phyloP scores from a whole-genome alignment of 257 asterid genomes.

The Fraxinus excelsior region DNA sequence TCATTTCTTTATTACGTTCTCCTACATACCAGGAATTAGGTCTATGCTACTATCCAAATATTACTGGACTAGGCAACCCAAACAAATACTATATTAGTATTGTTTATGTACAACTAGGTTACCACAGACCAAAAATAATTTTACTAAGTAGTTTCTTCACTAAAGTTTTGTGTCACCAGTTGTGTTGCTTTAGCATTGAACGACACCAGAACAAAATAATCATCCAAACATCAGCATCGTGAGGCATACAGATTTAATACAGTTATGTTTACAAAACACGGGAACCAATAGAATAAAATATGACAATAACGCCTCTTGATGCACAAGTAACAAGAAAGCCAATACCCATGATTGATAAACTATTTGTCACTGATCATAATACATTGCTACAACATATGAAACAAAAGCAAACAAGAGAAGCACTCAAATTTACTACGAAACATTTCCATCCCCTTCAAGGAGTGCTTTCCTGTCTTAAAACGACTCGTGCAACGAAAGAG shows the following conservation, averaged over 20 bases:
- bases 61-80: background rate
- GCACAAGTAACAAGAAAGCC: background rate
- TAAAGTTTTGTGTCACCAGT: background rate
- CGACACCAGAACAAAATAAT: background rate
- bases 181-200: background rate
- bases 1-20: background rate
- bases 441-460: conserved; percentile 12
- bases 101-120: background rate
- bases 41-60: background rate
- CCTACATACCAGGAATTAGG: background rate
- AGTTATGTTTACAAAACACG: background rate
- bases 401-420: background rate
- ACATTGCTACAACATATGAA: conserved; percentile 3
- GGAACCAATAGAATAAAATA: background rate
- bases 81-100: background rate
- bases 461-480: background rate
- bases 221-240: background rate
- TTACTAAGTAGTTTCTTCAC: background rate
- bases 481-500: background rate
- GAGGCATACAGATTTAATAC: background rate
- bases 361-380: background rate
- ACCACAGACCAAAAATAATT: background rate
- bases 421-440: conserved; percentile 9
- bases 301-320: conserved; percentile 1
- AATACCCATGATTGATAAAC: background rate